phyloP scores from a whole-genome alignment of 176 grass and related monocot species.

The Triticum turgidum region DNA sequence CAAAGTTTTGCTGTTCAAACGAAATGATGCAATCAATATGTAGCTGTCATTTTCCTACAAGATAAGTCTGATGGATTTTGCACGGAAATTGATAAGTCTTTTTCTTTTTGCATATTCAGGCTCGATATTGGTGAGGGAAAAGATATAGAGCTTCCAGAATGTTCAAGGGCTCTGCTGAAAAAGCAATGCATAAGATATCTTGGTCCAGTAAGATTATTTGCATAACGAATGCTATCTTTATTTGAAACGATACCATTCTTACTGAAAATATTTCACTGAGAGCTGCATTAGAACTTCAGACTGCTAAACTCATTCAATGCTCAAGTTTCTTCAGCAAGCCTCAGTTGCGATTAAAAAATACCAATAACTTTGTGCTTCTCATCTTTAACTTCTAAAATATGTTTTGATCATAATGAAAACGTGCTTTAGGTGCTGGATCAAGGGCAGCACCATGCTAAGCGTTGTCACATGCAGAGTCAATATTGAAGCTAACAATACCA shows the following conservation, averaged over 20 bases:
- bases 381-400: too few species aligned
- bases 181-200: slow-evolving; percentile 93
- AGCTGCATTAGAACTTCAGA: background rate
- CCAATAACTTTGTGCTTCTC: too few species aligned
- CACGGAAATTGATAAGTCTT: background rate
- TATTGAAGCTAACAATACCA: too few species aligned
- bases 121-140: slow-evolving; percentile 88
- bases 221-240: background rate
- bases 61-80: background rate
- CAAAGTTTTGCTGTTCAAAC: background rate
- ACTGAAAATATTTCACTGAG: background rate
- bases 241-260: background rate
- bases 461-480: too few species aligned
- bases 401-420: too few species aligned
- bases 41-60: background rate
- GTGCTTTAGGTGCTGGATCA: too few species aligned
- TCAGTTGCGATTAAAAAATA: too few species aligned
- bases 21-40: background rate
- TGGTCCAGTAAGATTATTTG: slow-evolving; percentile 69
- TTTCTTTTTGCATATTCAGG: slow-evolving; percentile 39
- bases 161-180: slow-evolving; percentile 59
- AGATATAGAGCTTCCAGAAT: slow-evolving; percentile 67
- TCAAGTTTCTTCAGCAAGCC: too few species aligned
- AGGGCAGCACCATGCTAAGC: too few species aligned
- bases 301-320: background rate